phyloP scores from a whole-genome alignment of 352 stramenopile species.

The Globisporangium mamillatum region DNA sequence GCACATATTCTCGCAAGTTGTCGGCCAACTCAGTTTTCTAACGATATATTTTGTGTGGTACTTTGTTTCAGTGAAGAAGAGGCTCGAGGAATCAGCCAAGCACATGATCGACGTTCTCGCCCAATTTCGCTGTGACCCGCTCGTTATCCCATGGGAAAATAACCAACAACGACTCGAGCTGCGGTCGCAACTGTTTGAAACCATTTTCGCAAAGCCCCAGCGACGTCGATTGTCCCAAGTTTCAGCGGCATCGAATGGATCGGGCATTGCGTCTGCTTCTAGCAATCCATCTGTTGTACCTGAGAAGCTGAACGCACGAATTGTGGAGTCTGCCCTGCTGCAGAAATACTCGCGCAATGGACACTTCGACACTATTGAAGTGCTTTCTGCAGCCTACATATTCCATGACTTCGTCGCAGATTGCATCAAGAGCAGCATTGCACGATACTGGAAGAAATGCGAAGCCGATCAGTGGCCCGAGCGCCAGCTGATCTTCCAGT shows the following conservation, averaged over 20 bases:
- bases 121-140: constrained; percentile 49
- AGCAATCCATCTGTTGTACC: constrained; percentile 18
- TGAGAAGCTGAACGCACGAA: constrained; percentile 41
- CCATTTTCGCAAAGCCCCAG: constrained; percentile 62
- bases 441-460: constrained; percentile 33
- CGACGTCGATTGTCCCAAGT: constrained; percentile 25
- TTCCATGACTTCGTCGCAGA: constrained; percentile 57
- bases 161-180: constrained; percentile 45
- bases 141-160: constrained; percentile 53
- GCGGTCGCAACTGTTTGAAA: constrained; percentile 47
- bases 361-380: constrained; percentile 65
- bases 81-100: constrained; percentile 67
- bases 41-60: background rate
- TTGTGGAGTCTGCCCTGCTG: constrained; percentile 56
- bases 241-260: constrained; percentile 11
- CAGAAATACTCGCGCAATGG: constrained; percentile 81
- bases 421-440: constrained; percentile 45
- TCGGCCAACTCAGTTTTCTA: background rate
- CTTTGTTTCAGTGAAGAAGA: constrained; percentile 46
- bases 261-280: background rate
- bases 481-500: constrained; percentile 54
- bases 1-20: background rate
- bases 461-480: constrained; percentile 55
- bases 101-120: constrained; percentile 68
- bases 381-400: constrained; percentile 39